Evolutionary conservation across 257 asterid species (phyloP).

Genomic region (Solanum pinnatisectum): DNA sequence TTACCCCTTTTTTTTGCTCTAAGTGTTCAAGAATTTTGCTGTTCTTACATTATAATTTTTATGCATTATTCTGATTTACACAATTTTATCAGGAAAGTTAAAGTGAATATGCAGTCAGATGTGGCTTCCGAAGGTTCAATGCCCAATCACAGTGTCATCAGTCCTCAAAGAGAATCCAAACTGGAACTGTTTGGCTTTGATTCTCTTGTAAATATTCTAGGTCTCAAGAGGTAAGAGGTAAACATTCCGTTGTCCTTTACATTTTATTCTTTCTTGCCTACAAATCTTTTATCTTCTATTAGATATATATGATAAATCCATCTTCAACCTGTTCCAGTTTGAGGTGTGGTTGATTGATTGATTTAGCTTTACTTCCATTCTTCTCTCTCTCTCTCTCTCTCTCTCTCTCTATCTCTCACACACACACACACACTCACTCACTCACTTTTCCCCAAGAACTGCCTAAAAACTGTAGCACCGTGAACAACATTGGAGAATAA

Average conservation of each 20-base stretch:
- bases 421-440: not conserved
- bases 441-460: not conserved
- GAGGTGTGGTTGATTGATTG: not conserved
- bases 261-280: not conserved
- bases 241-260: not conserved
- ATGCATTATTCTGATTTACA: not conserved
- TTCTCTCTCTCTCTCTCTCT: not conserved
- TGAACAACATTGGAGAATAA: not conserved
- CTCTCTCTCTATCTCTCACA: not conserved
- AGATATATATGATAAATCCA: not conserved
- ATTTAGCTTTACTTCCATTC: not conserved
- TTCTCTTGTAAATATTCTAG: conserved; percentile 90
- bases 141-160: conserved; percentile 49
- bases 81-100: conserved; percentile 38
- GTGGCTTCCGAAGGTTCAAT: conserved; percentile 31
- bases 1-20: not conserved
- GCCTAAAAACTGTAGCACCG: not conserved
- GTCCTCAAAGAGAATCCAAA: conserved; percentile 64
- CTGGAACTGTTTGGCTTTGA: conserved; percentile 96
- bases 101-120: conserved; percentile 26
- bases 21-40: not conserved
- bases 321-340: not conserved
- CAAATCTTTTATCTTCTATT: not conserved
- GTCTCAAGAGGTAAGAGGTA: conserved; percentile 78
- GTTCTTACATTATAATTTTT: not conserved